Percentiles rank a stretch among this genome's conserved stretches.
These are phyloP conservation scores for Heterobasidion occidentale DNA, from an alignment of 1,284 basidiomycete genomes.

Conservation along the genomic window DNA sequence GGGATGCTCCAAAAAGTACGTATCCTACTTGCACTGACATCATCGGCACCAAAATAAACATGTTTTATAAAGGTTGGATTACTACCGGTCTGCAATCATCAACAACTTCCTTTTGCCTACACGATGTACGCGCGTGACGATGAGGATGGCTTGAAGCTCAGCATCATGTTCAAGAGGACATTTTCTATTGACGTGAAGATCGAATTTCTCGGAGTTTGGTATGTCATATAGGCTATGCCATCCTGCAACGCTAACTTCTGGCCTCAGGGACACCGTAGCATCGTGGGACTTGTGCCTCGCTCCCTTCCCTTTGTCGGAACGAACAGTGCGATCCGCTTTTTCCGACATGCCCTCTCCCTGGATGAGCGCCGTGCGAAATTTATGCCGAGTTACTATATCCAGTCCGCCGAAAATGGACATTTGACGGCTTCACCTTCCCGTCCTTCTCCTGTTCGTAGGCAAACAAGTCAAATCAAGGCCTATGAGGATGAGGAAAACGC, in stretches of 20 bases:
- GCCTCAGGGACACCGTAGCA: constrained; percentile 34
- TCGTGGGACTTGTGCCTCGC: constrained; percentile 38
- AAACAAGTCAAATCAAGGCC: background rate
- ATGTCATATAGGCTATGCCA: constrained; percentile 7
- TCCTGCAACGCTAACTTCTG: background rate
- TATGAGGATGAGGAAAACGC: background rate
- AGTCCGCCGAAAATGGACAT: background rate
- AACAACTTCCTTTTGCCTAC: constrained; percentile 40
- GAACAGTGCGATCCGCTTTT: constrained; percentile 48
- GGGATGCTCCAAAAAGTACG: constrained; percentile 45
- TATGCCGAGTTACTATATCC: constrained; percentile 29
- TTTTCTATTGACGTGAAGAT: constrained; percentile 40
- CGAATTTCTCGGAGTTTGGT: constrained; percentile 49
- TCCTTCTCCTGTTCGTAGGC: background rate
- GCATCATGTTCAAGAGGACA: constrained; percentile 32
- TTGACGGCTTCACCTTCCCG: background rate
- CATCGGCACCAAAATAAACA: background rate
- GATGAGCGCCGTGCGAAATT: constrained; percentile 65
- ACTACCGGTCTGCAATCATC: constrained; percentile 41
- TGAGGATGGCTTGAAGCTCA: constrained; percentile 23
- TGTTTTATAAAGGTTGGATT: constrained; percentile 34
- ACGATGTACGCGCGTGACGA: constrained; percentile 30
- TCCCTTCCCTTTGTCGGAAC: constrained; percentile 47
- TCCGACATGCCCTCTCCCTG: constrained; percentile 60
- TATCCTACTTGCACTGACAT: background rate